A percentile compares a stretch with the other conserved stretches of the same genome.
Evolutionary conservation across 2,329 filamentous ascomycete species (phyloP).

Genomic region (Colletotrichum scovillei): DNA sequence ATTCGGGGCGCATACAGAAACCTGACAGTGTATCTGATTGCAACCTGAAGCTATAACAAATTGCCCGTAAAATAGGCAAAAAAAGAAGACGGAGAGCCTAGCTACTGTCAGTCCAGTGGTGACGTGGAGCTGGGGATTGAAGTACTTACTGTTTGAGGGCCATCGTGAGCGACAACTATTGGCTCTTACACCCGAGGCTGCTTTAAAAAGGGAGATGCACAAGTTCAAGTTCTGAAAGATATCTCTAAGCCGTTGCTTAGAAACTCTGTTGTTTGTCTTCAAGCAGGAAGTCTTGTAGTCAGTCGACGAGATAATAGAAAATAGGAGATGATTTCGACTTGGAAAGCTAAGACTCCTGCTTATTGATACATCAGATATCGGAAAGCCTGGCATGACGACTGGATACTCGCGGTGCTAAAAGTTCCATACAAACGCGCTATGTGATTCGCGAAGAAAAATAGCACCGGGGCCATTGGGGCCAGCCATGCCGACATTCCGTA

Average conservation of each 20-base stretch:
- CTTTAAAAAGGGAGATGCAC: background rate
- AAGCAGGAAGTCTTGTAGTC: background rate
- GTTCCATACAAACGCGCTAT: no score
- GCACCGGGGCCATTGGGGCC: no score
- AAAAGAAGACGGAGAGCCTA: background rate
- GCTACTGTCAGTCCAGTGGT: background rate
- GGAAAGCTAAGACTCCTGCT: background rate
- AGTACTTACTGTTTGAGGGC: background rate
- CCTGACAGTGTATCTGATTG: conserved; percentile 9
- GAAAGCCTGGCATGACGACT: background rate
- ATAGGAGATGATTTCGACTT: background rate
- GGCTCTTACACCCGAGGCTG: background rate
- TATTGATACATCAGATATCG: background rate
- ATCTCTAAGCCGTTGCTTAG: background rate
- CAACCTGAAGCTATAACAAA: background rate
- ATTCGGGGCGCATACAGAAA: conserved; percentile 18
- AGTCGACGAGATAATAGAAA: background rate
- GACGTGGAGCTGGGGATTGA: background rate
- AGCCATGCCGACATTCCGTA: background rate
- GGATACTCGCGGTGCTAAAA: background rate
- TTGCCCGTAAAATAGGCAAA: background rate
- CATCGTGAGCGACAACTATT: background rate
- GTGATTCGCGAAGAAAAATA: background rate
- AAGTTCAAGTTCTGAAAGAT: background rate
- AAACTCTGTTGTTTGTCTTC: background rate